phyloP scores from a whole-genome alignment of 495 filamentous ascomycete genomes.

The Aspergillus coremiiformis region DNA sequence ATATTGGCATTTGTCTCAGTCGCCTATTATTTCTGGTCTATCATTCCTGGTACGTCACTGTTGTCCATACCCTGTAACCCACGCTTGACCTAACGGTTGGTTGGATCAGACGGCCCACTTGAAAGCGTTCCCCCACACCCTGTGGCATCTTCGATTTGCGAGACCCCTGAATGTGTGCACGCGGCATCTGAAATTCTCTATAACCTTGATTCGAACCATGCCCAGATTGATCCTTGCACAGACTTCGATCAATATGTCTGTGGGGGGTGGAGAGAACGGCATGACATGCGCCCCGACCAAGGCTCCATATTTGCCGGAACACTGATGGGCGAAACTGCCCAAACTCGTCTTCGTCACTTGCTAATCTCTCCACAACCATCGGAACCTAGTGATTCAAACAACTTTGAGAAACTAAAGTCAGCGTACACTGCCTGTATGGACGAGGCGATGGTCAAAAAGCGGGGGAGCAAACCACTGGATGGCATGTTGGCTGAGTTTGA shows the following conservation, averaged over 20 bases:
- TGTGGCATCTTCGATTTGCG: conserved; percentile 33
- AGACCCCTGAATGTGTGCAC: conserved; percentile 58
- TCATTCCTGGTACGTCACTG: conserved; percentile 8
- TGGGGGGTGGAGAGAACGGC: conserved; percentile 55
- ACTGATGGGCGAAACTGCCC: conserved; percentile 51
- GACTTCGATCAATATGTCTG: conserved; percentile 65
- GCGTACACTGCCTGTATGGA: conserved; percentile 62
- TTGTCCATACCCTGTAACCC: background rate
- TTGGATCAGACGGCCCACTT: background rate
- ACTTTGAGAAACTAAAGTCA: conserved; percentile 58
- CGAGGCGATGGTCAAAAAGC: conserved; percentile 43
- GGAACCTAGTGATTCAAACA: conserved; percentile 47
- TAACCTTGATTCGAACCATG: conserved; percentile 58
- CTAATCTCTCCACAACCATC: conserved; percentile 50
- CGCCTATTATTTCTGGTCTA: conserved; percentile 13
- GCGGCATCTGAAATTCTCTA: conserved; percentile 61
- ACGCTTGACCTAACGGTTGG: background rate
- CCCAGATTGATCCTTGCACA: conserved; percentile 58
- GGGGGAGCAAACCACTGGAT: conserved; percentile 47
- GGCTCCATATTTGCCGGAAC: conserved; percentile 52
- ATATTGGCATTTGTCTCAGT: conserved; percentile 7
- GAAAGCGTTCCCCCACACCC: conserved; percentile 10
- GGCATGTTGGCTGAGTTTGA: conserved; percentile 46
- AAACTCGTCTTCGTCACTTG: conserved; percentile 55
- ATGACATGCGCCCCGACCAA: conserved; percentile 62